Conservation (phyloP, 495 filamentous ascomycete genomes). For the Hypoxylon fragiforme region DNA sequence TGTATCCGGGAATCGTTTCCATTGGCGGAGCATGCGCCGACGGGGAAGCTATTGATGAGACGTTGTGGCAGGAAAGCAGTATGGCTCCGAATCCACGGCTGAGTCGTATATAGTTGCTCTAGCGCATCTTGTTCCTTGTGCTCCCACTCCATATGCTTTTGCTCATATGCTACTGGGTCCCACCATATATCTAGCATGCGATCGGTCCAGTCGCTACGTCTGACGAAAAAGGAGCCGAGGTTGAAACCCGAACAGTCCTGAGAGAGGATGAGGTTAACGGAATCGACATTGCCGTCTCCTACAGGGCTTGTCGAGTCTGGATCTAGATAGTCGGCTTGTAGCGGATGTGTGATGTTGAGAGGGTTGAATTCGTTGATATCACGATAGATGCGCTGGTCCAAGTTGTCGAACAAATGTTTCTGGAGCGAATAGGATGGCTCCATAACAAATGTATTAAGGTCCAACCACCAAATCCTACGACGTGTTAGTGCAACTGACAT, state of each 20-base stretch:
- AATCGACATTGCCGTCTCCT: slow-evolving; percentile 72
- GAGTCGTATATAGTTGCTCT: slow-evolving; percentile 86
- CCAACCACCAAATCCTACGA: slow-evolving; percentile 97
- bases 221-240: slow-evolving; percentile 91
- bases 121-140: slow-evolving; percentile 97
- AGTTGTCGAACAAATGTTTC: slow-evolving; percentile 81
- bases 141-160: slow-evolving; percentile 99
- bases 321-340: slow-evolving; percentile 73
- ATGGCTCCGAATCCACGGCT: slow-evolving; percentile 89
- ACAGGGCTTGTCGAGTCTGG: slow-evolving; percentile 65
- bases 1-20: slow-evolving; percentile 74
- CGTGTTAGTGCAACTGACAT: slow-evolving; percentile 34
- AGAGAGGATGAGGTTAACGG: slow-evolving; percentile 83
- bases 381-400: slow-evolving; percentile 78
- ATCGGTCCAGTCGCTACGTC: slow-evolving; percentile 84
- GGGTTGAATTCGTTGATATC: slow-evolving; percentile 97
- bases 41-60: slow-evolving; percentile 91
- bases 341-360: slow-evolving; percentile 87
- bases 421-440: slow-evolving; percentile 91
- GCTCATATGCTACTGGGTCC: slow-evolving; percentile 97
- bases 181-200: slow-evolving; percentile 96
- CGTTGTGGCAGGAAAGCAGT: slow-evolving; percentile 90
- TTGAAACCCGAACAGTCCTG: slow-evolving; percentile 98
- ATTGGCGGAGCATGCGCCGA: slow-evolving; percentile 80
- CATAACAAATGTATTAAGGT: slow-evolving; percentile 98